Evolutionary conservation across 805 yeast species (phyloP).

Genomic region (Candida taoyuanica): DNA sequence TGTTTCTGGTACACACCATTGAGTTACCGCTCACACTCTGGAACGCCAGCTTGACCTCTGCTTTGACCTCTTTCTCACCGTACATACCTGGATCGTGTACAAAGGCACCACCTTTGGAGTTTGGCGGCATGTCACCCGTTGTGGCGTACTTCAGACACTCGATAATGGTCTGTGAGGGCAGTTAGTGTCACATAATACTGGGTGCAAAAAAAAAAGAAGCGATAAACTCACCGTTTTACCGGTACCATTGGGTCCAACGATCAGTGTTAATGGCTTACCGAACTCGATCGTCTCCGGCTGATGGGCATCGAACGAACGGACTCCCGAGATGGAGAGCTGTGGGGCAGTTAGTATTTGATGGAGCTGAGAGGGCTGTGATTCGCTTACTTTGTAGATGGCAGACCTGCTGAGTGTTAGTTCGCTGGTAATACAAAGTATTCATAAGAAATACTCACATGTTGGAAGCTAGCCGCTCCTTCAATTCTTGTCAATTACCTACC

Average conservation of each 20-base stretch:
- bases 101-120: constrained; percentile 93
- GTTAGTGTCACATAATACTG: neutral
- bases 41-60: constrained; percentile 88
- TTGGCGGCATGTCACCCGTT: constrained; percentile 95
- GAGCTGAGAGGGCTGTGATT: no score
- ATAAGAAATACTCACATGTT: neutral
- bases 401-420: constrained; percentile 17
- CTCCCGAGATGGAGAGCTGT: constrained; percentile 74
- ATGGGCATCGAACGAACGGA: constrained; percentile 86
- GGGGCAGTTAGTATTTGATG: constrained; percentile 9
- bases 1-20: constrained; percentile 83
- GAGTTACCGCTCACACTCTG: constrained; percentile 64
- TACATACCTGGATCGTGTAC: constrained; percentile 85
- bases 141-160: constrained; percentile 93
- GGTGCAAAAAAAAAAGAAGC: neutral
- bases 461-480: neutral
- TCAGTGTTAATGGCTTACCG: constrained; percentile 84
- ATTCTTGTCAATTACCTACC: no score
- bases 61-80: constrained; percentile 73
- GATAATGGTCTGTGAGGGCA: constrained; percentile 55
- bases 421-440: neutral
- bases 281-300: constrained; percentile 83
- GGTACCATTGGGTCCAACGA: constrained; percentile 94
- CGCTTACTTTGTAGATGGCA: constrained; percentile 25
- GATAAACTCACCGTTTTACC: constrained; percentile 67